Conservation (phyloP, 345 rosid genomes). For the Punica granatum region DNA sequence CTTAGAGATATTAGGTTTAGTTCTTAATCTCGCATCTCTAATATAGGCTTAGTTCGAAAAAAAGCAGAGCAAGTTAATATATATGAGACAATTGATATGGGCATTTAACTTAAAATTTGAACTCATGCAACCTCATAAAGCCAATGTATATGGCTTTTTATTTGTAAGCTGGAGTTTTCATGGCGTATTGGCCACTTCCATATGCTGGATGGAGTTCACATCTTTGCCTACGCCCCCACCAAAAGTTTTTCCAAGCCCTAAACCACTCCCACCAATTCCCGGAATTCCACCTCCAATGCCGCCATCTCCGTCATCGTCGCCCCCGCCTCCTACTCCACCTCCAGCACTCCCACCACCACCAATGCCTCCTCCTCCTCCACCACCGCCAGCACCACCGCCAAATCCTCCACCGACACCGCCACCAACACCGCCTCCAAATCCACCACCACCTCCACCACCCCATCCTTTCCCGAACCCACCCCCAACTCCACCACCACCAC, state of each 20-base stretch:
- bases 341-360: constrained; percentile 10
- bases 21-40: too few relatives aligned
- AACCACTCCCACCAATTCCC: constrained; percentile 8
- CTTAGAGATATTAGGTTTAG: too few relatives aligned
- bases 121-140: too few relatives aligned
- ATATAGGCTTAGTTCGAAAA: too few relatives aligned
- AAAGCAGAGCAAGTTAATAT: too few relatives aligned
- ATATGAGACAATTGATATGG: too few relatives aligned
- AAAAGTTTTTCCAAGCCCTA: constrained; percentile 11
- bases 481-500: background rate
- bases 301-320: constrained; percentile 6
- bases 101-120: too few relatives aligned
- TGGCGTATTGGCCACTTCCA: too few relatives aligned
- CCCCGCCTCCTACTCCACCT: constrained; percentile 3
- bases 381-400: constrained; percentile 8
- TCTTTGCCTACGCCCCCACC: background rate
- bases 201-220: too few relatives aligned
- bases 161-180: too few relatives aligned
- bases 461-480: background rate
- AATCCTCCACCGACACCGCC: constrained; percentile 5
- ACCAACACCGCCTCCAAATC: constrained; percentile 9
- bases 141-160: too few relatives aligned
- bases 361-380: background rate
- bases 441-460: constrained; percentile 1
- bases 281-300: background rate